Percentiles rank a stretch among this genome's conserved stretches.
These are phyloP conservation scores for Protoeuglena noctilucae DNA, from an alignment of 139 green algal genomes.

Conservation along the genomic window DNA sequence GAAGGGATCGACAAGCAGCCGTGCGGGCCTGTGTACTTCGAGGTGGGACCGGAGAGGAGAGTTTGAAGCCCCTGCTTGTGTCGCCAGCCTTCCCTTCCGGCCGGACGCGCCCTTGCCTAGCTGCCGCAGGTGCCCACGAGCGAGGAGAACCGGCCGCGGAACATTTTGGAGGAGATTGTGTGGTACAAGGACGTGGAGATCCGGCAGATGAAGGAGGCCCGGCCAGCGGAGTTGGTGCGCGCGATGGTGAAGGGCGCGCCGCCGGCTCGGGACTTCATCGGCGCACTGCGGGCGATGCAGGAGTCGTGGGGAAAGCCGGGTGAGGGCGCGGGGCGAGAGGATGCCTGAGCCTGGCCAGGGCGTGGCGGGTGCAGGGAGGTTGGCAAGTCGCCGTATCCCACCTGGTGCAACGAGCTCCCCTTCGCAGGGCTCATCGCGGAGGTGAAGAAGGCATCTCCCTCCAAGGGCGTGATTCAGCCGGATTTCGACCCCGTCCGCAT, in stretches of 20 bases:
- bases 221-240: slow-evolving; percentile 35
- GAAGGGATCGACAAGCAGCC: slow-evolving; percentile 41
- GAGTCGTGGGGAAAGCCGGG: slow-evolving; percentile 54
- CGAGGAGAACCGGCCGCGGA: slow-evolving; percentile 75
- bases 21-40: slow-evolving; percentile 52
- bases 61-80: background rate
- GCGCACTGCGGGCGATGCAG: slow-evolving; percentile 20
- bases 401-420: too few relatives aligned
- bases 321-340: too few relatives aligned
- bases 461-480: slow-evolving; percentile 82
- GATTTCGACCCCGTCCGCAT: slow-evolving; percentile 87
- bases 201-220: slow-evolving; percentile 25
- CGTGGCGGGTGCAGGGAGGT: too few relatives aligned
- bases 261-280: slow-evolving; percentile 74
- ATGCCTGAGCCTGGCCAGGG: too few relatives aligned
- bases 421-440: slow-evolving; percentile 94
- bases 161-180: slow-evolving; percentile 99
- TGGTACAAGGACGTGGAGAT: slow-evolving; percentile 87
- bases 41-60: too few relatives aligned
- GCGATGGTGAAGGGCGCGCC: slow-evolving; percentile 21
- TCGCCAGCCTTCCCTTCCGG: background rate
- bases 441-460: slow-evolving; percentile 96
- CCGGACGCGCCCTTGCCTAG: too few relatives aligned
- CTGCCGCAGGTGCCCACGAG: slow-evolving; percentile 11
- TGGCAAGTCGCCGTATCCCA: too few relatives aligned